phyloP scores from a whole-genome alignment of 768 basidiomycete species.

The Steccherinum ochraceum region DNA sequence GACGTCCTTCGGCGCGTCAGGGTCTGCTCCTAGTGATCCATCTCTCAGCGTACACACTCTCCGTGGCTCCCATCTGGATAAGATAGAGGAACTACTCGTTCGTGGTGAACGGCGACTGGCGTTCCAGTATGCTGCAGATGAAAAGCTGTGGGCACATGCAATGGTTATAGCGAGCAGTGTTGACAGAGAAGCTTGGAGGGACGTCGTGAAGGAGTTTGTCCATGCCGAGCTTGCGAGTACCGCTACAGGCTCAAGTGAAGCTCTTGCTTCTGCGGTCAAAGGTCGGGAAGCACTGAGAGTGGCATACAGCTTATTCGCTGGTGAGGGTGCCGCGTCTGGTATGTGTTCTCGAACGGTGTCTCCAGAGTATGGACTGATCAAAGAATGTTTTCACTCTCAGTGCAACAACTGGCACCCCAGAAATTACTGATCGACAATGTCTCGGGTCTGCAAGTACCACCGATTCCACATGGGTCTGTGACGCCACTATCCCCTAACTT shows the following conservation, averaged over 20 bases:
- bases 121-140: constrained; percentile 81
- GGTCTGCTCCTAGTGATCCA: constrained; percentile 33
- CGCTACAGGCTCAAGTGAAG: constrained; percentile 17
- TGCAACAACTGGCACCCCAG: constrained; percentile 67
- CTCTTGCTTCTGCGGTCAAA: constrained; percentile 21
- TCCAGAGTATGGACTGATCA: constrained; percentile 1
- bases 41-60: constrained; percentile 56
- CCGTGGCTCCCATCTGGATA: constrained; percentile 59
- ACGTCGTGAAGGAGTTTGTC: constrained; percentile 82
- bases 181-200: constrained; percentile 92
- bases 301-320: constrained; percentile 79
- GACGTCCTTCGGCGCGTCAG: background rate
- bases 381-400: constrained; percentile 29
- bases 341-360: constrained; percentile 18
- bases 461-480: constrained; percentile 24
- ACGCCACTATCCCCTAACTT: constrained; percentile 68
- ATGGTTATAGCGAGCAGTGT: constrained; percentile 90
- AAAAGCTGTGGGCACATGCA: constrained; percentile 93
- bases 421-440: constrained; percentile 39
- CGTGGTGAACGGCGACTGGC: constrained; percentile 84
- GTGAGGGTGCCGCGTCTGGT: constrained; percentile 77
- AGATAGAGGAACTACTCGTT: constrained; percentile 73
- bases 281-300: constrained; percentile 72
- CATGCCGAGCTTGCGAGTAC: constrained; percentile 60
- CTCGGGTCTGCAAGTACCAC: constrained; percentile 33